These are phyloP conservation scores for Fraxinus pennsylvanica DNA, from an alignment of 257 asterid species.

Conservation along the genomic window DNA sequence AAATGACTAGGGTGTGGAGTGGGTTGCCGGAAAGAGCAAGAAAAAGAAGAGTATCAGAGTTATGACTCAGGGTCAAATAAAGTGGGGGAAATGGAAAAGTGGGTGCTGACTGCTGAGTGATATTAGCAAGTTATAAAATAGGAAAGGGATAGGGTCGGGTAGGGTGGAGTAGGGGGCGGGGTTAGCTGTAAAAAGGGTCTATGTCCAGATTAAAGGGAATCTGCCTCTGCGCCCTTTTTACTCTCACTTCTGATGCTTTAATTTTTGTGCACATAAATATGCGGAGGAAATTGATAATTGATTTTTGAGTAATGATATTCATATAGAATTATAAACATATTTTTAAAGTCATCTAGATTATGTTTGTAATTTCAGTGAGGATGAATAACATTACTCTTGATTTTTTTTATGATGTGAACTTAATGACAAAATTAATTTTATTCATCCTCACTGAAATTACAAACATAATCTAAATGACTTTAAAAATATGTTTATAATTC, in stretches of 20 bases:
- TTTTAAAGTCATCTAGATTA: too few relatives aligned
- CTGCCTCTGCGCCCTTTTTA: slow-evolving; percentile 24
- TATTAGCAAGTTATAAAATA: slow-evolving; percentile 6
- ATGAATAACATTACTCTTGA: too few relatives aligned
- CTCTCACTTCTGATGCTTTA: slow-evolving; percentile 13
- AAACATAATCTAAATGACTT: too few relatives aligned
- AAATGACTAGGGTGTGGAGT: background rate
- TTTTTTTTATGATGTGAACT: background rate
- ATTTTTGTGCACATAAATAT: background rate
- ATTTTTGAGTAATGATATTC: background rate
- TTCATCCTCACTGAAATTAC: too few relatives aligned
- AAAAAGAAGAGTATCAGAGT: background rate
- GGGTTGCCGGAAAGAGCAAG: slow-evolving; percentile 22
- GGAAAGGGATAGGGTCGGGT: background rate
- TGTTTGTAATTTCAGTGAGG: too few relatives aligned
- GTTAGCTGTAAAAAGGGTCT: background rate
- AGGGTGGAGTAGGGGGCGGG: background rate
- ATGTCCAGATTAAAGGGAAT: slow-evolving; percentile 36
- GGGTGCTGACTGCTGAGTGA: background rate
- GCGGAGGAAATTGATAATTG: background rate
- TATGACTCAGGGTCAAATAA: slow-evolving; percentile 34
- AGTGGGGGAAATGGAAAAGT: slow-evolving; percentile 6
- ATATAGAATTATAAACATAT: too few relatives aligned
- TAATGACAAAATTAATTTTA: too few relatives aligned
- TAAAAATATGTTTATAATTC: too few relatives aligned